These are phyloP conservation scores for Curvularia spicifera DNA, from an alignment of 2,329 filamentous ascomycete genomes.

Conservation along the genomic window DNA sequence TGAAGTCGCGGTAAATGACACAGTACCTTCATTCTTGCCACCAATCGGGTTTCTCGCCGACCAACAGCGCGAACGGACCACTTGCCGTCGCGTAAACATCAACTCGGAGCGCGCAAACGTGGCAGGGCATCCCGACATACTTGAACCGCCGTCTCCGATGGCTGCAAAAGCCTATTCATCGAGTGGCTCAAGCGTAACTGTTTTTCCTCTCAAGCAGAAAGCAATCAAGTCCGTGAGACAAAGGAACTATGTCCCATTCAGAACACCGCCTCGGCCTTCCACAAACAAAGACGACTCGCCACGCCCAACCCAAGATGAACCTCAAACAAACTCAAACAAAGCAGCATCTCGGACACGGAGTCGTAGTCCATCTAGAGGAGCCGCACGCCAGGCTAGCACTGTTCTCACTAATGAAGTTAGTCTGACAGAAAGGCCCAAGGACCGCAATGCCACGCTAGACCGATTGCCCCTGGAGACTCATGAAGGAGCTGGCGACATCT, in stretches of 20 bases:
- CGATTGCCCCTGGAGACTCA: not conserved
- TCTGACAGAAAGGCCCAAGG: constrained; percentile 1
- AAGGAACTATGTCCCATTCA: constrained; percentile 1
- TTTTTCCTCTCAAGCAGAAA: constrained; percentile 4
- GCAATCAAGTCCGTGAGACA: constrained; percentile 16
- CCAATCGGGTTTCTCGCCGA: constrained; percentile 18
- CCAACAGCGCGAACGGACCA: constrained; percentile 18
- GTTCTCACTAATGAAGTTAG: not conserved
- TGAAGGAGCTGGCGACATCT: not conserved
- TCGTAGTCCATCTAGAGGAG: not conserved
- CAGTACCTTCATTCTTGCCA: constrained; percentile 1
- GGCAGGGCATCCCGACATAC: not conserved
- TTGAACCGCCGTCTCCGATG: not conserved
- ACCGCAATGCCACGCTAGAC: not conserved
- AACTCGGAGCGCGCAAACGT: constrained; percentile 7
- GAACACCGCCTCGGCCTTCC: constrained; percentile 2
- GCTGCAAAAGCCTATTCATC: not conserved
- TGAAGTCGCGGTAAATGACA: not conserved
- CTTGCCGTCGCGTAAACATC: constrained; percentile 12
- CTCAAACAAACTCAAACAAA: not conserved
- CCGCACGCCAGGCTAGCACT: not conserved
- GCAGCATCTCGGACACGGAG: not conserved
- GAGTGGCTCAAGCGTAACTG: not conserved
- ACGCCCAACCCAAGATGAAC: not conserved
- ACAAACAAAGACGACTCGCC: not conserved